Percentiles rank a stretch among this genome's conserved stretches.
These are phyloP conservation scores for Lithospermum erythrorhizon DNA, from an alignment of 257 asterid genomes.

Conservation along the genomic window DNA sequence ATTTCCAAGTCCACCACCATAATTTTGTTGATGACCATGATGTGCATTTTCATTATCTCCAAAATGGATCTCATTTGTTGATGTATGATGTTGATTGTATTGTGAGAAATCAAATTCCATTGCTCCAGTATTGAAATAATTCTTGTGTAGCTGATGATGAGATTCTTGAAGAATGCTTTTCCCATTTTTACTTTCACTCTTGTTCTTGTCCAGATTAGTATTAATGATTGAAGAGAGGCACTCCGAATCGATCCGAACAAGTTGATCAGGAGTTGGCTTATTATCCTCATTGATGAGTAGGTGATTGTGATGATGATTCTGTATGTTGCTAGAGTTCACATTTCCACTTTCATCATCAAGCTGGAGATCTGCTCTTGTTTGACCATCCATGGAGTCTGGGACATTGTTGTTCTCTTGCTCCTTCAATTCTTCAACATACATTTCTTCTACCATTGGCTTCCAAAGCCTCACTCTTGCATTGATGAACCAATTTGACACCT, in stretches of 20 bases:
- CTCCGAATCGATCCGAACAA: constrained; percentile 58
- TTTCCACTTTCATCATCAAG: constrained; percentile 8
- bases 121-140: constrained; percentile 29
- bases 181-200: constrained; percentile 12
- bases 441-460: constrained; percentile 99
- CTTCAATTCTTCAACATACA: constrained; percentile 77
- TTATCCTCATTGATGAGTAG: constrained; percentile 23
- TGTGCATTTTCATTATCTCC: constrained; percentile 8
- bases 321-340: background rate
- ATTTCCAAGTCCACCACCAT: constrained; percentile 14
- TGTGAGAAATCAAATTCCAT: constrained; percentile 55
- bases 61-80: constrained; percentile 10
- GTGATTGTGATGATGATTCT: constrained; percentile 14
- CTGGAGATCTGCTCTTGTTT: constrained; percentile 6
- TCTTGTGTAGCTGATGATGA: background rate
- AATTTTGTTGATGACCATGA: background rate
- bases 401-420: constrained; percentile 26
- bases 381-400: constrained; percentile 12
- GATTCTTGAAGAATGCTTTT: constrained; percentile 19
- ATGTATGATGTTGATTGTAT: constrained; percentile 21
- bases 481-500: constrained; percentile 97
- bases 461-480: constrained; percentile 91
- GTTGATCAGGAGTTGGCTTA: constrained; percentile 57
- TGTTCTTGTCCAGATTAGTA: constrained; percentile 27
- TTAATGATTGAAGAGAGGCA: constrained; percentile 64